A percentile compares a stretch with the other conserved stretches of the same genome.
phyloP scores from a whole-genome alignment of 257 asterid genomes.

The Jasminum sambac region DNA sequence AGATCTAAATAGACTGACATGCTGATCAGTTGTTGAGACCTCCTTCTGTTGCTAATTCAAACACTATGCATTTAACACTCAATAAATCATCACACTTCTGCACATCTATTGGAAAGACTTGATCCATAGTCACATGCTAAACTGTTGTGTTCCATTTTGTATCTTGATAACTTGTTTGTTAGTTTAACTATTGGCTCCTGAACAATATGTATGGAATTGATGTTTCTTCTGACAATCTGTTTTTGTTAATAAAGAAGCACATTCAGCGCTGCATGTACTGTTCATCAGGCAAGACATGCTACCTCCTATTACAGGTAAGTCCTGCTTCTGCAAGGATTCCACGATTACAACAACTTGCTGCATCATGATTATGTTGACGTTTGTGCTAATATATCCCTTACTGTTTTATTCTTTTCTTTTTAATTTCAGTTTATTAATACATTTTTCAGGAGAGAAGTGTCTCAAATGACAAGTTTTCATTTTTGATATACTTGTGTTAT shows the following conservation, averaged over 20 bases:
- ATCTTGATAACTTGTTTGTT: background rate
- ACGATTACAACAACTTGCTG: constrained; percentile 16
- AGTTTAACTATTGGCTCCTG: constrained; percentile 6
- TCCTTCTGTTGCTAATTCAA: constrained; percentile 14
- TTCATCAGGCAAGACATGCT: constrained; percentile 83
- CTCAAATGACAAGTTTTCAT: constrained; percentile 61
- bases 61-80: constrained; percentile 1
- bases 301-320: constrained; percentile 79
- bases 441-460: constrained; percentile 75
- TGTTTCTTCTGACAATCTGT: constrained; percentile 12
- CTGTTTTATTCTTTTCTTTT: background rate
- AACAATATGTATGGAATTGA: constrained; percentile 7
- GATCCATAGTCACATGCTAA: constrained; percentile 13
- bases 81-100: background rate
- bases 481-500: constrained; percentile 77
- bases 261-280: constrained; percentile 68
- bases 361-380: constrained; percentile 6
- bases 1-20: background rate
- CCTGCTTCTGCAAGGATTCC: constrained; percentile 26
- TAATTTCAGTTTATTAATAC: constrained; percentile 3
- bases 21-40: background rate
- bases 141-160: constrained; percentile 9
- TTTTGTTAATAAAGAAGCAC: constrained; percentile 61
- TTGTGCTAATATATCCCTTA: constrained; percentile 1
- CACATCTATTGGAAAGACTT: constrained; percentile 16